Conservation (phyloP, 345 rosid species). For the Nasturtium officinale region DNA sequence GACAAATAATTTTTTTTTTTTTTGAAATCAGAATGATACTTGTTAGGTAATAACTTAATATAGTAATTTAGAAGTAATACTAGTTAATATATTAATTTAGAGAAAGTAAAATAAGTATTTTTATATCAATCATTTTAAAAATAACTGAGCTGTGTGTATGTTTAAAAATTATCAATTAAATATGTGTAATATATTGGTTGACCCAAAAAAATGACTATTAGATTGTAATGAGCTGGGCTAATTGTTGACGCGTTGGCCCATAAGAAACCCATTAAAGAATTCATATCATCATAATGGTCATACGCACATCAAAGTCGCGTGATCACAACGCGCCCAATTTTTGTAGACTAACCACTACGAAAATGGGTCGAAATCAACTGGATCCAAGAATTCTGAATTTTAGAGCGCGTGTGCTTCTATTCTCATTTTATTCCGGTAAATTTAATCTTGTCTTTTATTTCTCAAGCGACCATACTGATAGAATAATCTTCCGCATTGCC, state of each 20-base stretch:
- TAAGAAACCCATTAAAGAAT: background rate
- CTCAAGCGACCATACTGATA: background rate
- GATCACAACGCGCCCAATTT: background rate
- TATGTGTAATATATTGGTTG: background rate
- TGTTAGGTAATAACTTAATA: background rate
- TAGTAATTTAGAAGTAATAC: background rate
- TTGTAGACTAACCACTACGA: background rate
- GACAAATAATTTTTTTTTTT: too few species aligned
- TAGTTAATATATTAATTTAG: too few species aligned
- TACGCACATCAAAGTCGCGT: constrained; percentile 1
- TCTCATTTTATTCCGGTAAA: background rate
- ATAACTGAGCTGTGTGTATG: background rate
- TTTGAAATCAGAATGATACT: too few species aligned
- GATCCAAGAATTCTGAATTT: background rate
- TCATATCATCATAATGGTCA: too few species aligned
- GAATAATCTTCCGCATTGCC: background rate
- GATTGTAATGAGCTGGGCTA: background rate
- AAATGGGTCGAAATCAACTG: background rate
- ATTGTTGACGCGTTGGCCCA: background rate
- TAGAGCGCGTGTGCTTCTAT: background rate
- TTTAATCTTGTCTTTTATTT: background rate
- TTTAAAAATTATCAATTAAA: too few species aligned
- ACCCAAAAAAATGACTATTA: background rate
- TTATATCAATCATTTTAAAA: too few species aligned
- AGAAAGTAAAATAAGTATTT: too few species aligned